Conservation (phyloP, 2,329 filamentous ascomycete genomes). For the Neocucurbitaria cava region DNA sequence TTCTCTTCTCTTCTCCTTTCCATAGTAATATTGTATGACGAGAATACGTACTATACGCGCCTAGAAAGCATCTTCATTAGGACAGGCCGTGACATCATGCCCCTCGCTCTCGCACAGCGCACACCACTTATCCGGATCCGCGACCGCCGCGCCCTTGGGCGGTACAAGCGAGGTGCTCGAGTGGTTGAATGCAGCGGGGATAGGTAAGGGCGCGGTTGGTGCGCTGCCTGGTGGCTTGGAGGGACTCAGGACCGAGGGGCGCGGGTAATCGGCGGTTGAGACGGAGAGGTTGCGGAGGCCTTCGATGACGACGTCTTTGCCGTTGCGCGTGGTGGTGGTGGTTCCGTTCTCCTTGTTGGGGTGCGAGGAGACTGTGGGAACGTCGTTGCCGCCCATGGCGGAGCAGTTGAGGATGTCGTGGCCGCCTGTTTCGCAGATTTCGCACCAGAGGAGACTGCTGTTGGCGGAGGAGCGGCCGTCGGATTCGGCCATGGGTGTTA, state of each 20-base stretch:
- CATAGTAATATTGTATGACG: too few relatives aligned
- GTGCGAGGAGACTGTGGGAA: too few relatives aligned
- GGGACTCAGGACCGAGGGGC: conserved; percentile 37
- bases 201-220: conserved; percentile 44
- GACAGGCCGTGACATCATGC: conserved; percentile 94
- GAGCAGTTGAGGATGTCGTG: conserved; percentile 95
- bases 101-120: conserved; percentile 95
- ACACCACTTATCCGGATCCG: conserved; percentile 90
- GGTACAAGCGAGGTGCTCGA: conserved; percentile 41
- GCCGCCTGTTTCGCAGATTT: conserved; percentile 90
- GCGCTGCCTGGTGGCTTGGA: conserved; percentile 45
- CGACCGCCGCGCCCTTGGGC: conserved; percentile 41
- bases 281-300: conserved; percentile 43
- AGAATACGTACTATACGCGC: too few relatives aligned
- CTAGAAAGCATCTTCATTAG: conserved; percentile 78
- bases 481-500: conserved; percentile 73
- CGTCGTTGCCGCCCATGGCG: conserved; percentile 77
- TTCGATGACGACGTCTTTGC: conserved; percentile 43
- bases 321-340: too few relatives aligned
- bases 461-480: conserved; percentile 68
- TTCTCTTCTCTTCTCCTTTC: neutral
- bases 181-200: conserved; percentile 38
- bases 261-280: conserved; percentile 37
- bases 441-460: conserved; percentile 80
- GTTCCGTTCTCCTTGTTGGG: conserved; percentile 32